Evolutionary conservation across 1,284 basidiomycete genomes (phyloP), one percentile per base, ranked within the genome.

Genomic region (Cryptococcus sp.): DNA sequence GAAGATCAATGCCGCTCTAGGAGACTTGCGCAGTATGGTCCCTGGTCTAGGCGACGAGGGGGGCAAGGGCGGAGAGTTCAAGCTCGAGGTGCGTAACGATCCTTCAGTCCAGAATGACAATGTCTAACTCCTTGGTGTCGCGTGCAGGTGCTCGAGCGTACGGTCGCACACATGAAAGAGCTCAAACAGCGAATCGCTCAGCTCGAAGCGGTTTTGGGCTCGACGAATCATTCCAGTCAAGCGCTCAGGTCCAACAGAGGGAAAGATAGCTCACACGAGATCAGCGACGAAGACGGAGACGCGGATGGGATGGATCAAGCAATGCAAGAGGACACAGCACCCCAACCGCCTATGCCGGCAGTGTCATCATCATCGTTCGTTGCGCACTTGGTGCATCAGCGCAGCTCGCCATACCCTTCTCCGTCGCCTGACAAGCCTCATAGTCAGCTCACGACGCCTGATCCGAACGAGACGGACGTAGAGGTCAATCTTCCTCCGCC

Each of bases 1-100:
- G 58, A 79, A 79, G 71, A 79, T 79, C 53, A 79, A 79, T 57
- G 61, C 66, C 17, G 78, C 78, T 3, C 61, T 79, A 41, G 60
- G 66, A 3, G 71, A 77, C 27, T 60, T 79, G 56, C 67, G 78
- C 35, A 58, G 60, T 41, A 79, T 79, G 78, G 76, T 78, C 1
- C 78, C 78, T 10, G 76, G 75, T 22, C 62, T 79, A 38, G 72
- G 72, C 2, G 71, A 69, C 10, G 72, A 74, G 30, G 69, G 70
- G 3, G 69, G 66, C 7, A 73, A 75, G 53, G 76, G 69, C 0
- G 78, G 78, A 17, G 78, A 79, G 60, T 79, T 79, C 68, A 79
- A 79, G 65, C 67, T 79, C 10, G 78, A 79, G 65, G 77, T 76
- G 56, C 56, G 75, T 66, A 45, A 10, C 8, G 7, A 23, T 8